Base-by-base conservation (phyloP, 2,329 filamentous ascomycete species). In the Colletotrichum sidae region DNA sequence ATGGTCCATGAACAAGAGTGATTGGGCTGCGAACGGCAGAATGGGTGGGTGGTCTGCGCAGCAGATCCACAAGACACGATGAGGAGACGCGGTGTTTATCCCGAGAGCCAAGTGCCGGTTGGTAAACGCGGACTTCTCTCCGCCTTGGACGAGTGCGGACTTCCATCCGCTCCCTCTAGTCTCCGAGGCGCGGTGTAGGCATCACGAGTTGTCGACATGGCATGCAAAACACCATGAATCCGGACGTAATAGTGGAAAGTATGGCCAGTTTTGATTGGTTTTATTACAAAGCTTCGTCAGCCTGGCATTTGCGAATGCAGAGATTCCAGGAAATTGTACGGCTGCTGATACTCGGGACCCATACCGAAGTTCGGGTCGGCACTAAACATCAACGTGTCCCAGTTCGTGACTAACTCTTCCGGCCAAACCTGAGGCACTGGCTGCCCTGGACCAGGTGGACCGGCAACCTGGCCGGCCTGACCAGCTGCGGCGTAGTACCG, bases 331-430 rank as follows among this genome's bases (percentile, higher is more conserved):
- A 74, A 68, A 55, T 65, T 70, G 8, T 72, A 65, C 35, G 68
- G 70, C 37, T 68, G 70, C 37, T 71, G 69, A 11, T 73, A 55
- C 41, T 59, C 65, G 15, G 50, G 55, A 9, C 64, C 64, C 55
- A 67, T 68, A 3, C 67, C 64, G 6, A 61, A 71, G 46, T 69
- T 65, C 46, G 68, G 64, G 42, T 70, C 60, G 15, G 59, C 62
- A 39, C 69, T 70, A 55, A 73, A 70, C 69, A 74, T 73, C 73
- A 69, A 74, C n/a, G 67, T 65, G 51, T 71, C 71, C 71, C 72
- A 72, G 15, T 71, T 67, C 7, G 67, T 62, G 44, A 37, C 54
- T 54, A 67, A 45, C 11, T 60, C 55, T 35, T 65, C 60, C 33
- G 52, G 47, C 60, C 64, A 67, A 9, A 17, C 41, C 17, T 54